These are phyloP conservation scores for Pseudocercospora fuligena DNA, from an alignment of 2,329 filamentous ascomycete genomes.

Conservation along the genomic window DNA sequence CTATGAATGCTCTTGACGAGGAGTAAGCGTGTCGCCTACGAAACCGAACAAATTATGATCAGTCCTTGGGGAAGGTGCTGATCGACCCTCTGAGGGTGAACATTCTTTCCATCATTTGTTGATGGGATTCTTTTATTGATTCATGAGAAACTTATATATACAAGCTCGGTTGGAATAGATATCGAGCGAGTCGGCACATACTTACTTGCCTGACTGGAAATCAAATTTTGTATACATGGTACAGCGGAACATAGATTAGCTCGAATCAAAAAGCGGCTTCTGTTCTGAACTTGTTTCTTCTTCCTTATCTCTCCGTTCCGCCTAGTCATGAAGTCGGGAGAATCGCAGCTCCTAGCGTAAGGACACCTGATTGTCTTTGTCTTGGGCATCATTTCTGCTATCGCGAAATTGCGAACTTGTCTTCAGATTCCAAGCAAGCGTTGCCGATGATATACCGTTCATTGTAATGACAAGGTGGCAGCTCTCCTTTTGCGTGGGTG, in stretches of 20 bases:
- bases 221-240: neutral
- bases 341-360: too few relatives aligned
- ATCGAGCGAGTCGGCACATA: neutral
- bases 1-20: conserved; percentile 13
- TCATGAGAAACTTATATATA: neutral
- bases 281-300: neutral
- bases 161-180: neutral
- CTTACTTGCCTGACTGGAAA: neutral
- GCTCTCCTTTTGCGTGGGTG: too few relatives aligned
- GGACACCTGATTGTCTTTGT: too few relatives aligned
- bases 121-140: neutral
- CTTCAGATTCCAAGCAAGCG: too few relatives aligned
- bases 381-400: too few relatives aligned
- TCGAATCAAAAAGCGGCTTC: neutral
- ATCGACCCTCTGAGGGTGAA: neutral
- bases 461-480: too few relatives aligned
- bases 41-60: neutral
- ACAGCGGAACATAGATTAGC: neutral
- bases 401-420: too few relatives aligned
- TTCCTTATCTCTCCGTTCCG: too few relatives aligned
- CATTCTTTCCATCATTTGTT: neutral
- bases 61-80: neutral
- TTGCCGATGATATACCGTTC: too few relatives aligned
- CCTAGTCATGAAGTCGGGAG: too few relatives aligned
- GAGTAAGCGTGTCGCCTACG: conserved; percentile 3